phyloP scores from a whole-genome alignment of 2,329 filamentous ascomycete genomes.

The Dothistroma septosporum region DNA sequence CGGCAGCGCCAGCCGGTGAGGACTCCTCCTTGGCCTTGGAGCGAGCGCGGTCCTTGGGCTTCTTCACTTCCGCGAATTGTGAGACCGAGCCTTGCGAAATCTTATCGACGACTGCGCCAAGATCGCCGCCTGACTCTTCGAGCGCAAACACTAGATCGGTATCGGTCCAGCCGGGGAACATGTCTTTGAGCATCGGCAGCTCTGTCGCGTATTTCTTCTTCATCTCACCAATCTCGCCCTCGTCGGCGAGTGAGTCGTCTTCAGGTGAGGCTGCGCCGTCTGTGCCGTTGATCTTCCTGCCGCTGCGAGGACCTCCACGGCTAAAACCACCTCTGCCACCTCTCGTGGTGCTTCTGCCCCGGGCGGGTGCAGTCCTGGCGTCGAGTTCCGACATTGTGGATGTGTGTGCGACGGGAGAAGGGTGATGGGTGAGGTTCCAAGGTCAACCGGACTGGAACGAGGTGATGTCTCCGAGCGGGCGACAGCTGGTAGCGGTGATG shows the following conservation, averaged over 20 bases:
- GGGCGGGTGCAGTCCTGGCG: constrained; percentile 73
- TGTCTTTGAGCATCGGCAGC: constrained; percentile 77
- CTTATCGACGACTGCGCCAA: constrained; percentile 68
- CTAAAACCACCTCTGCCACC: constrained; percentile 71
- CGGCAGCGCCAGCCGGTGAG: constrained; percentile 48
- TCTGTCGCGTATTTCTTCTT: constrained; percentile 83
- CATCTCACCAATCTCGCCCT: constrained; percentile 85
- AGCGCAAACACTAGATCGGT: constrained; percentile 91
- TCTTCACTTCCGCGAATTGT: constrained; percentile 81
- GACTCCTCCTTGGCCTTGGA: constrained; percentile 65
- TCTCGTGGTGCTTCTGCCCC: constrained; percentile 85
- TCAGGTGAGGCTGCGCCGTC: constrained; percentile 66
- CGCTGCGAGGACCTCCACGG: constrained; percentile 47
- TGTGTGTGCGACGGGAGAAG: constrained; percentile 16
- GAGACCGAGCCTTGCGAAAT: constrained; percentile 77
- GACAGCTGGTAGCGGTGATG: constrained; percentile 3
- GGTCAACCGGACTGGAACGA: neutral
- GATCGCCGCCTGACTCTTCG: constrained; percentile 76
- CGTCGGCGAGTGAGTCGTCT: constrained; percentile 66
- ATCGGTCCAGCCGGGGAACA: constrained; percentile 94
- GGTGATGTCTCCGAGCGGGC: constrained; percentile 1
- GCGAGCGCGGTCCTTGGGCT: constrained; percentile 68
- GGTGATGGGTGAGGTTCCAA: neutral
- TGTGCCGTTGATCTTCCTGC: constrained; percentile 34
- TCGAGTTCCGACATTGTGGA: constrained; percentile 87